These are phyloP conservation scores for Amanita fuliginea DNA, from an alignment of 768 basidiomycete genomes.

Conservation along the genomic window DNA sequence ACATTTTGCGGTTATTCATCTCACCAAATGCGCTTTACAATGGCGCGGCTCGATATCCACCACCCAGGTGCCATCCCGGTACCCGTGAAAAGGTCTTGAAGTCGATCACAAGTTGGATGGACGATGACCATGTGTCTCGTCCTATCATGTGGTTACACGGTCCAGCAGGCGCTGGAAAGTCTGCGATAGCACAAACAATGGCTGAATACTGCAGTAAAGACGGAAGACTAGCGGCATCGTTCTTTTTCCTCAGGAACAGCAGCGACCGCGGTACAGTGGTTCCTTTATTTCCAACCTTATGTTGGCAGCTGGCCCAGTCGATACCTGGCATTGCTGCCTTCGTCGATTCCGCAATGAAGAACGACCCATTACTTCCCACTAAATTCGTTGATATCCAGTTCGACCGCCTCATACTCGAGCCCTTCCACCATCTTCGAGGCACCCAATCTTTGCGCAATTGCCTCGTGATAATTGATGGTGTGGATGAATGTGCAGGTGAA, in stretches of 20 bases:
- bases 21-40: neutral
- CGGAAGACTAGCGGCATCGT: neutral
- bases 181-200: neutral
- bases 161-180: neutral
- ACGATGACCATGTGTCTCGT: neutral
- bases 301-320: neutral
- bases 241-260: neutral
- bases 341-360: neutral
- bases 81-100: neutral
- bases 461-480: neutral
- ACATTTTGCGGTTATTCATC: neutral
- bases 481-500: neutral
- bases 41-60: neutral
- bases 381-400: neutral
- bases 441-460: too few relatives aligned
- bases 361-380: neutral
- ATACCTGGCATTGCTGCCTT: neutral
- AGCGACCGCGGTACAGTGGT: neutral
- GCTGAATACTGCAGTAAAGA: neutral
- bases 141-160: neutral
- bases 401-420: neutral
- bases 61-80: neutral
- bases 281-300: neutral
- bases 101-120: neutral
- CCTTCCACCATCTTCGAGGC: neutral